These are phyloP conservation scores for Agroathelia rolfsii DNA, from an alignment of 1,284 basidiomycete genomes.

Conservation along the genomic window DNA sequence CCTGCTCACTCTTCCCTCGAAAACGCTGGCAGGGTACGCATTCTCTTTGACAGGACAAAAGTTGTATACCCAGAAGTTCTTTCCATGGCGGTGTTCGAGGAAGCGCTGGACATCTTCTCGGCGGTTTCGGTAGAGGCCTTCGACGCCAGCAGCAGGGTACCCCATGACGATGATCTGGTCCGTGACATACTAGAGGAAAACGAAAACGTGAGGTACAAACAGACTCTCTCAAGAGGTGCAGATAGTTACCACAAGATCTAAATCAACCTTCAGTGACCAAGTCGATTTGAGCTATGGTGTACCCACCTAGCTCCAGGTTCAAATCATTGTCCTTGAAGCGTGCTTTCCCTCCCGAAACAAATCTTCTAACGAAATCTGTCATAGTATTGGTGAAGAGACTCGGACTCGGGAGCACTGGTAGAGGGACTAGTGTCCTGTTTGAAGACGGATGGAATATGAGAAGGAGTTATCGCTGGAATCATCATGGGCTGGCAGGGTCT, in stretches of 20 bases:
- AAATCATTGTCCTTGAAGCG: conserved; percentile 65
- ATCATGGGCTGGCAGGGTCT: too few species aligned
- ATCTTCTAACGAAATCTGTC: conserved; percentile 50
- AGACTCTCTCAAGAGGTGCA: too few species aligned
- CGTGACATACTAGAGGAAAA: too few species aligned
- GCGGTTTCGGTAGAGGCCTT: conserved; percentile 75
- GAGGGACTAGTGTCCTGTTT: too few species aligned
- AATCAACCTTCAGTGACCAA: neutral
- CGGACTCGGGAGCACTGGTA: too few species aligned
- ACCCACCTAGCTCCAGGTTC: conserved; percentile 55
- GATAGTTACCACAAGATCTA: conserved; percentile 77
- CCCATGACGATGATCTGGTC: conserved; percentile 80
- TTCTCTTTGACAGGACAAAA: conserved; percentile 75
- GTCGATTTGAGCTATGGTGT: neutral
- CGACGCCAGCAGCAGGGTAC: conserved; percentile 77
- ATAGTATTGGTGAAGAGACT: conserved; percentile 23
- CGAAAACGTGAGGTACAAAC: too few species aligned
- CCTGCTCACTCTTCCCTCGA: conserved; percentile 66
- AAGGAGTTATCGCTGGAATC: too few species aligned
- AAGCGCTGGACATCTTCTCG: conserved; percentile 73
- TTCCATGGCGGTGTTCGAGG: conserved; percentile 62
- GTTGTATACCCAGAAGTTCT: conserved; percentile 83
- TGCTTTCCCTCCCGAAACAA: conserved; percentile 71
- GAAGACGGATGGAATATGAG: too few species aligned
- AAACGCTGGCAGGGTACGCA: conserved; percentile 49